A percentile compares a stretch with the other conserved stretches of the same genome.
phyloP scores from a whole-genome alignment of 306 rosid species.

The Rosa chinensis region DNA sequence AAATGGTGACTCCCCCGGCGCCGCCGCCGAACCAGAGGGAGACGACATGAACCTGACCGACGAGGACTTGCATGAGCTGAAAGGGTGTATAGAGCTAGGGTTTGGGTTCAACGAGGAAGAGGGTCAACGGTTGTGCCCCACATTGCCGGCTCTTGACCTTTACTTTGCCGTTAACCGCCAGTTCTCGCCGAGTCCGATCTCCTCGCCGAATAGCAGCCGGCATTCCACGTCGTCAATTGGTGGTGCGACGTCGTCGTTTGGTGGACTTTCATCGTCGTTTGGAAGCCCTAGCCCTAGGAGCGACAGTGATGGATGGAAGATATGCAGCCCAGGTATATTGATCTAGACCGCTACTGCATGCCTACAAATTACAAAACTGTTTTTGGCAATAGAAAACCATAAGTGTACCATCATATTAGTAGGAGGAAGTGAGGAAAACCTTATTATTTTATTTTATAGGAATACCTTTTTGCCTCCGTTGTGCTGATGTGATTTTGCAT shows the following conservation, averaged over 20 bases:
- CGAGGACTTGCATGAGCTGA: constrained; percentile 76
- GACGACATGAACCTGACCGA: constrained; percentile 51
- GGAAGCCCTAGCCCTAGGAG: constrained; percentile 51
- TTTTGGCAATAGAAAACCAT: not conserved
- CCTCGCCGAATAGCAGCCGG: constrained; percentile 52
- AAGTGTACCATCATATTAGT: not conserved
- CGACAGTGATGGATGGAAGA: constrained; percentile 75
- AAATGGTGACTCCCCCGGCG: not conserved
- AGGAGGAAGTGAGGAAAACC: not conserved
- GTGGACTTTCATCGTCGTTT: constrained; percentile 45
- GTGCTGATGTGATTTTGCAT: too few relatives aligned
- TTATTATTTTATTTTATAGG: not conserved
- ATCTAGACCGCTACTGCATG: not conserved
- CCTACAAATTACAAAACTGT: not conserved
- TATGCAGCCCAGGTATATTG: constrained; percentile 70
- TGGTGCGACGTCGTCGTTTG: constrained; percentile 27
- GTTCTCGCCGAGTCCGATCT: constrained; percentile 44
- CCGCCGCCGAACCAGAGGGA: not conserved
- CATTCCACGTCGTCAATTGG: constrained; percentile 37
- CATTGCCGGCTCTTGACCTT: constrained; percentile 91
- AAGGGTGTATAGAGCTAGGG: constrained; percentile 82
- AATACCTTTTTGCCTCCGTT: not conserved
- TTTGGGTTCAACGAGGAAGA: constrained; percentile 92
- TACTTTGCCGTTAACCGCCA: constrained; percentile 89
- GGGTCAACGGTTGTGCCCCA: constrained; percentile 64